Conservation (phyloP, 140 eudicot species). For the Erigeron philadelphicus region DNA sequence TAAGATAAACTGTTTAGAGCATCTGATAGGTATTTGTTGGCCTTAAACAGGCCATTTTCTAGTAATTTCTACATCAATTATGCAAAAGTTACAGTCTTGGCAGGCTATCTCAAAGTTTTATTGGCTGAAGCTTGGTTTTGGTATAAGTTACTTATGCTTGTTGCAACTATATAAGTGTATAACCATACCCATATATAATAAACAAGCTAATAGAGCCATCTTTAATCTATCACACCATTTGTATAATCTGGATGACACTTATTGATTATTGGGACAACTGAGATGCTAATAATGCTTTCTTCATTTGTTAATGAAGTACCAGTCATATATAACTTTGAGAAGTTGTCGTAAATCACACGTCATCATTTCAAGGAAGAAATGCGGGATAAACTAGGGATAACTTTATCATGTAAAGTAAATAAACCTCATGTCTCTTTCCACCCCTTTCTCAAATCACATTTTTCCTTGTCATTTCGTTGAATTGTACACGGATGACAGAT, state of each 20-base stretch:
- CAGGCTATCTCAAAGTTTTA: not conserved
- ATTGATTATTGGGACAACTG: not conserved
- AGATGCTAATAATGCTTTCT: not conserved
- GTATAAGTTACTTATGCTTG: not conserved
- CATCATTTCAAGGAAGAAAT: slow-evolving; percentile 7
- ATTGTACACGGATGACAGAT: not conserved
- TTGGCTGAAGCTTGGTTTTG: not conserved
- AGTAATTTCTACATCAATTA: not conserved
- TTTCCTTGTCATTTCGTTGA: not conserved
- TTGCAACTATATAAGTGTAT: not conserved
- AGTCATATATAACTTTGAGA: slow-evolving; percentile 1
- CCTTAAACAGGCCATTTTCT: not conserved
- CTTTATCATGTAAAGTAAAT: not conserved
- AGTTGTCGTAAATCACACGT: not conserved
- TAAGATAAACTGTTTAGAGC: not conserved
- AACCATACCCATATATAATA: not conserved
- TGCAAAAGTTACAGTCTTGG: not conserved
- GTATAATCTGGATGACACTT: not conserved
- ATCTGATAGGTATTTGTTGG: not conserved
- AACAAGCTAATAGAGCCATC: not conserved
- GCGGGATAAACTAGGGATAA: not conserved
- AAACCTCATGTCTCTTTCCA: not conserved
- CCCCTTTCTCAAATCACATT: not conserved
- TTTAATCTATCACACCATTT: not conserved
- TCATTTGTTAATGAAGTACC: not conserved